Evolutionary conservation across 805 yeast species (phyloP).

Genomic region (Ogataea populi-albae): DNA sequence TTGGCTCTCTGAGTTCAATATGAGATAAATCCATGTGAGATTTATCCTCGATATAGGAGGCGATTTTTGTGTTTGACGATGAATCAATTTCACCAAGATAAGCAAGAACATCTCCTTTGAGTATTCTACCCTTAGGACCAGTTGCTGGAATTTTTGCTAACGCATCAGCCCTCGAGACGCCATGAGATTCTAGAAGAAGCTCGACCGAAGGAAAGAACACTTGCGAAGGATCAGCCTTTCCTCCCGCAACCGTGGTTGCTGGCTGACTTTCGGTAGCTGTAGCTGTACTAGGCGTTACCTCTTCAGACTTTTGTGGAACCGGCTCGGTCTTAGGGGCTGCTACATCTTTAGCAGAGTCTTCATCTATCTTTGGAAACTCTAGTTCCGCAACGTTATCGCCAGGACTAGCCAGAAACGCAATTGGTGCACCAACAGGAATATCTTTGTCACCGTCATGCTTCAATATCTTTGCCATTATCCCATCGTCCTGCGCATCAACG

Average conservation of each 20-base stretch:
- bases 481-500: slow-evolving; percentile 91
- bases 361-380: slow-evolving; percentile 51
- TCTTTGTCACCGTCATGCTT: slow-evolving; percentile 73
- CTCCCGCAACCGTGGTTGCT: slow-evolving; percentile 20
- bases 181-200: slow-evolving; percentile 55
- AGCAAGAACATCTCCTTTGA: slow-evolving; percentile 90
- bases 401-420: slow-evolving; percentile 84
- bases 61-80: slow-evolving; percentile 50
- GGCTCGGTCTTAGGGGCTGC: slow-evolving; percentile 19
- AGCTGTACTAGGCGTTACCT: too few relatives aligned
- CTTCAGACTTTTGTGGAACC: slow-evolving; percentile 15
- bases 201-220: slow-evolving; percentile 78
- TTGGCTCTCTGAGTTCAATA: slow-evolving; percentile 42
- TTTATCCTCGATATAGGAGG: slow-evolving; percentile 52
- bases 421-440: slow-evolving; percentile 81
- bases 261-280: slow-evolving; percentile 12
- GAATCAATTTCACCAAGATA: slow-evolving; percentile 68
- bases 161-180: slow-evolving; percentile 70
- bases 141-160: slow-evolving; percentile 69
- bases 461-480: slow-evolving; percentile 74
- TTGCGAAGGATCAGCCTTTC: slow-evolving; percentile 62
- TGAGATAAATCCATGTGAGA: slow-evolving; percentile 71
- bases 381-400: slow-evolving; percentile 75
- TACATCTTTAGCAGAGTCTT: slow-evolving; percentile 21
- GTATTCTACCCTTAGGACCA: slow-evolving; percentile 84